Percentiles rank a stretch among this genome's conserved stretches.
Evolutionary conservation across 164 flowering plant genomes (phyloP).

Genomic region (Chloranthus sessilifolius): DNA sequence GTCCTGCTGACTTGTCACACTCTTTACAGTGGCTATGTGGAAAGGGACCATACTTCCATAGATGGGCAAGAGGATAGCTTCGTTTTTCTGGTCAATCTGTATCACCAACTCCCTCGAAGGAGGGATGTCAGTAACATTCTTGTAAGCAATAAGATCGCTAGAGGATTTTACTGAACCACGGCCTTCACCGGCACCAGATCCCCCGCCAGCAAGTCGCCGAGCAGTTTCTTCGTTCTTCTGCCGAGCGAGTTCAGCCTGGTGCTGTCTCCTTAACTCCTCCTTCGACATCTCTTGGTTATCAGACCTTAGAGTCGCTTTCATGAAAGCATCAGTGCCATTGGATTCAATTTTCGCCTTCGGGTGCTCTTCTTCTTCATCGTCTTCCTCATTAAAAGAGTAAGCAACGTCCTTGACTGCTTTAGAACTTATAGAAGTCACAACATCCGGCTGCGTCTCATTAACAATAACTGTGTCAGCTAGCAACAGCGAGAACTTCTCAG

Average conservation of each 20-base stretch:
- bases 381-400: slow-evolving; percentile 73
- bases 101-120: slow-evolving; percentile 61
- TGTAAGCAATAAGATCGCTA: slow-evolving; percentile 58
- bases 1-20: slow-evolving; percentile 60
- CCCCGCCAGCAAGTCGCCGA: slow-evolving; percentile 70
- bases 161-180: slow-evolving; percentile 19
- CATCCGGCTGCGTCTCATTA: slow-evolving; percentile 33
- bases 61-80: slow-evolving; percentile 66
- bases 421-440: slow-evolving; percentile 44
- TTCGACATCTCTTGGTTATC: slow-evolving; percentile 64
- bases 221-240: slow-evolving; percentile 88
- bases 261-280: slow-evolving; percentile 71
- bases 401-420: slow-evolving; percentile 64
- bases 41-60: slow-evolving; percentile 79
- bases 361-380: slow-evolving; percentile 48
- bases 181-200: slow-evolving; percentile 29
- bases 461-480: slow-evolving; percentile 74
- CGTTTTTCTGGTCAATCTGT: slow-evolving; percentile 72
- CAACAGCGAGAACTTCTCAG: slow-evolving; percentile 44
- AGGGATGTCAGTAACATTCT: slow-evolving; percentile 58
- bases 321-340: slow-evolving; percentile 20
- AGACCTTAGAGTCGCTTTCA: slow-evolving; percentile 61
- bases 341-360: slow-evolving; percentile 28
- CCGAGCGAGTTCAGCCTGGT: slow-evolving; percentile 79
- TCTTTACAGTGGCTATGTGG: slow-evolving; percentile 64